Conservation (phyloP, 257 asterid species). For the Solanum lignicaule region DNA sequence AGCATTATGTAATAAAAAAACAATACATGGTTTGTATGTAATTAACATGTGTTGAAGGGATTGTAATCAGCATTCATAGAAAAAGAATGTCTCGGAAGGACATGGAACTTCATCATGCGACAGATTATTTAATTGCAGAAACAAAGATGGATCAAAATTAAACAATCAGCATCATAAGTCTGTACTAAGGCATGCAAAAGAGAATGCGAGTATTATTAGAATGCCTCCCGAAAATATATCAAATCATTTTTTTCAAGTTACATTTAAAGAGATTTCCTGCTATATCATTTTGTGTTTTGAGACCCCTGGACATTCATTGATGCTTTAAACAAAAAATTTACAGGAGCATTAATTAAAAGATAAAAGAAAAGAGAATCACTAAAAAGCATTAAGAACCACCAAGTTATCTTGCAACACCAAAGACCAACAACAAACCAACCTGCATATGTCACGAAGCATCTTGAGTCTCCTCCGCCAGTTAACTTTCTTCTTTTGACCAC, state of each 20-base stretch:
- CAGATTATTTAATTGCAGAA: not conserved
- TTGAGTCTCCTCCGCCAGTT: constrained; percentile 85
- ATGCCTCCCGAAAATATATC: not conserved
- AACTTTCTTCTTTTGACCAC: constrained; percentile 89
- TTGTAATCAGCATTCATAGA: not conserved
- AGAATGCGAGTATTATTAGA: not conserved
- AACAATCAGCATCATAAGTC: not conserved
- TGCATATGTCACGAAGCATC: constrained; percentile 98
- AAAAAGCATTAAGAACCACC: not conserved
- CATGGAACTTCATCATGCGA: not conserved
- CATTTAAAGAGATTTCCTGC: not conserved
- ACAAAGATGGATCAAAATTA: not conserved
- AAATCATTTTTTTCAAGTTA: not conserved
- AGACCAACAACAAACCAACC: constrained; percentile 35
- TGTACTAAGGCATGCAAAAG: not conserved
- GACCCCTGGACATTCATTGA: not conserved
- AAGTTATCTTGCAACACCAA: not conserved
- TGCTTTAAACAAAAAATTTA: not conserved
- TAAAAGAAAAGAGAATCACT: not conserved
- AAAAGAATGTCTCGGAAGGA: not conserved
- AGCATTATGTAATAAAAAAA: not conserved
- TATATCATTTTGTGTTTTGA: not conserved
- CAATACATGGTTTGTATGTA: not conserved
- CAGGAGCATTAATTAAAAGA: not conserved
- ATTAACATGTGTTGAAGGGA: not conserved